Base-by-base conservation (phyloP, 108 stramenopile species). In the Craspedostauros australis region DNA sequence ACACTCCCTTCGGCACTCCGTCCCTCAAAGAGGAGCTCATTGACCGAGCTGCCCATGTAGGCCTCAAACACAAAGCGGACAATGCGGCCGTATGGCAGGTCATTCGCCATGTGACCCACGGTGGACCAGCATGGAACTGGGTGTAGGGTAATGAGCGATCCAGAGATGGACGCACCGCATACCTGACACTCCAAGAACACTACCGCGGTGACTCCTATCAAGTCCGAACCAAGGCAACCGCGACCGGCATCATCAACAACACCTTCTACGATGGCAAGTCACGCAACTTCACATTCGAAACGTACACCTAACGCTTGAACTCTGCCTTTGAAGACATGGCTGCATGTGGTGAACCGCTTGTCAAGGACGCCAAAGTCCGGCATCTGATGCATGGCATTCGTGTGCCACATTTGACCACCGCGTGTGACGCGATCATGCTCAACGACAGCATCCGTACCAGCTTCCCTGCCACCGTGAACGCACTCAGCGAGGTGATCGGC, bases 141-240 rank as follows among this genome's bases (percentile, higher is more conserved):
- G 39, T 64, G 28, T 33, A 34, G 23, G 18, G 42, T n/a, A 48
- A 49, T 34, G 18, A 28, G 4, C 32, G 50, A 5, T 20, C 41
- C 4, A 26, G 24, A 1, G 38, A 70, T 67, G 74, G 68, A 3
- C 39, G 68, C 9, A 48, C 6, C 8, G 68, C 74, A 14, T 70
- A 25, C 28, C 20, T 64, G 24, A 63, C 73, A 2, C 9, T 68
- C 8, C 48, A 34, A 20, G 11, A 6, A 1, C 63, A 69, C 8
- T 52, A 40, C 32, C 33, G 46, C 15, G 68, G 68, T 4, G 9
- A 14, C 5, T 22, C 46, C 27, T 47, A 8, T 7, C 29, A 32
- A 15, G 29, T 34, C 3, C 30, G 27, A 12, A 24, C 41, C 5
- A n/a, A 52, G 16, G 58, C 58, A 14, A 36, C 52, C 14, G 19